A percentile compares a stretch with the other conserved stretches of the same genome.
Evolutionary conservation across 2,329 filamentous ascomycete genomes (phyloP).

Genomic region (Zymoseptoria brevis): DNA sequence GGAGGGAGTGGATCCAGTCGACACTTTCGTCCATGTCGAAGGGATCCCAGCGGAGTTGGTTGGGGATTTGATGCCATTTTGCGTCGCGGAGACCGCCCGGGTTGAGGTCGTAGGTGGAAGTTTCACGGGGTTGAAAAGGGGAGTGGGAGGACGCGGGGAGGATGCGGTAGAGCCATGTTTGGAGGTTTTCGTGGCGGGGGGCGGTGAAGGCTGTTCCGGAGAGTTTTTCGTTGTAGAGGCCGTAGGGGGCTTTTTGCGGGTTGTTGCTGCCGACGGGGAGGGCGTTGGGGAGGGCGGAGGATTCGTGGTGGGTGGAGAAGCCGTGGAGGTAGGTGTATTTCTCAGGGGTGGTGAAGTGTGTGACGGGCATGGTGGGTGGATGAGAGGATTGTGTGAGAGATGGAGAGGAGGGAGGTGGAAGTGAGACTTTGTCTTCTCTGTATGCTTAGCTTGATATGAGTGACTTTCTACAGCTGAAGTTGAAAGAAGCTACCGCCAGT

Average conservation of each 20-base stretch:
- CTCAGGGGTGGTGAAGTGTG: constrained; percentile 54
- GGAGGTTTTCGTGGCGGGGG: constrained; percentile 49
- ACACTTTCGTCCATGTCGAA: constrained; percentile 64
- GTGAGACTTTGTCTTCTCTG: no score
- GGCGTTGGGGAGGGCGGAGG: constrained; percentile 67
- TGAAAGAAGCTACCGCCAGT: neutral
- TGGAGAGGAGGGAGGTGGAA: no score
- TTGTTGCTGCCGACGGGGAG: constrained; percentile 71
- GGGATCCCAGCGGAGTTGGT: constrained; percentile 72
- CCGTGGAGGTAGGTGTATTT: constrained; percentile 73
- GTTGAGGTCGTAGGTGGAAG: constrained; percentile 43
- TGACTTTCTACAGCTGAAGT: neutral
- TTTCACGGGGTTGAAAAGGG: constrained; percentile 45
- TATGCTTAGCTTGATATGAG: neutral
- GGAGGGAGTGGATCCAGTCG: constrained; percentile 61
- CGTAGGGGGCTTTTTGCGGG: constrained; percentile 69
- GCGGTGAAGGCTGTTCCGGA: constrained; percentile 55
- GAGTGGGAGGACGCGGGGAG: constrained; percentile 51
- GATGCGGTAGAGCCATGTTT: constrained; percentile 52
- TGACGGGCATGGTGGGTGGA: constrained; percentile 51
- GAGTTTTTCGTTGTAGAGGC: constrained; percentile 69
- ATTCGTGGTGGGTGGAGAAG: constrained; percentile 71
- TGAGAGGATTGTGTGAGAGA: neutral
- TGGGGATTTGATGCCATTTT: constrained; percentile 63
- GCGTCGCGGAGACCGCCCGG: constrained; percentile 33